Evolutionary conservation across 345 rosid species (phyloP), one percentile per base, ranked within the genome.

Genomic region (Pugionium dolabratum): DNA sequence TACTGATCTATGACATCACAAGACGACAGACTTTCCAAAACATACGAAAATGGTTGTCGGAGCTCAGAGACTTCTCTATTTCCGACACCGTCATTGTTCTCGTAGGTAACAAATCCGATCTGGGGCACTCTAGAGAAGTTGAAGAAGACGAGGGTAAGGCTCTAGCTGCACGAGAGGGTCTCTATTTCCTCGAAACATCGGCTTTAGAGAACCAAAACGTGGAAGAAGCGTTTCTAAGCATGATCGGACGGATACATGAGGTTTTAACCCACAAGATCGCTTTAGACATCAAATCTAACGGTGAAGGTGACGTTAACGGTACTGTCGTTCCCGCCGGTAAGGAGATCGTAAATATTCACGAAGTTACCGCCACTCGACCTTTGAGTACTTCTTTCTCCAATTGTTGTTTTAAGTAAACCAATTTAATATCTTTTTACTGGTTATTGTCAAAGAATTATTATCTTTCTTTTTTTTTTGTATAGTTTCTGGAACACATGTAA

Each of bases 1-100:
- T 86, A 27, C 79, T 91, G 4, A 94, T 86, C 1, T 91, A 91
- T 46, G 96, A 88, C 78, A 86, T 90, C 54, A 84, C 89, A 0
- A 63, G 96, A 9, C 71, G 88, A 34, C 46, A 62, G 44, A 91
- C 95, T 1, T 91, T 86, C 2, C 53, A 71, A 2, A 83, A 80
- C 45, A 80, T 81, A 35, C 70, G 64, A 44, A 86, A 83, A 72
- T 91, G 97, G 97, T 71, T 91, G 58, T 57, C 35, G 1, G 96
- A 88, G 83, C 84, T 91, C 25, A 63, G 86, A 59, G 83, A 77
- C 6, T 85, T 76, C 34, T 83, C 88, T 0, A 74, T 52, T 7
- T 59, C 84, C 0, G 87, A 85, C 4, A 83, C 82, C 67, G 87
- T 88, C 3, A 78, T 91, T 7, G 83, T 85, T 51, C 95, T 88